Base-by-base conservation (phyloP, 2,329 filamentous ascomycete genomes). In the Diaporthe nobilis region DNA sequence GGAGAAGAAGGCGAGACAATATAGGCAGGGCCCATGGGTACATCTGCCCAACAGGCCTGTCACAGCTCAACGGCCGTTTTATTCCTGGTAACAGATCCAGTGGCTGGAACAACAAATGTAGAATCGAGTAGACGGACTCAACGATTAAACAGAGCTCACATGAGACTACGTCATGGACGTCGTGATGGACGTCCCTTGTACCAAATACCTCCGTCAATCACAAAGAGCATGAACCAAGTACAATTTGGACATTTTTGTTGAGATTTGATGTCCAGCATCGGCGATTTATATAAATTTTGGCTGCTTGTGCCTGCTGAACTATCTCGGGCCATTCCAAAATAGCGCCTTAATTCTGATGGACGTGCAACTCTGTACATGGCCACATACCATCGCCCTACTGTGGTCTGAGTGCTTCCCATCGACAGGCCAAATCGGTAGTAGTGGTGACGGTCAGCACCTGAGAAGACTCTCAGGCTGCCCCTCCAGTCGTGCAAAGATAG, bases 31-130 rank as follows among this genome's bases (percentile, higher is more conserved):
- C 78, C 92, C 96, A 22, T 98, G 96, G 96, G 90, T 94, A 17
- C 95, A 96, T 80, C 87, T 98, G 72, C 96, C 96, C 10, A 95
- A 98, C 84, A 92, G 96, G 77, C 94, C 94, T 9, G 89, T 99
- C 73, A 93, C 93, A 77, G 92, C 92, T 49, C 96, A 98, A 87
- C 91, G 94, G 80, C 96, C 95, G 82, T 97, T 97, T 84, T 97
- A 97, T 85, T 92, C 94, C 77, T 99, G 96, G 96, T 98, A 93
- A 80, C 4, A 70, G n/a, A 55, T 42, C 17, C n/a, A 70, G 34
- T 22, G n/a, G 65, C 65, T 25, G 49, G 8, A 15, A 42, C 10
- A 22, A 28, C 34, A 55, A 25, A 28, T 39, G 63, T 37, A 28
- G 22, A 28, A 42, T 20, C 49, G 25, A 70, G 15, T 34, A 53